Percentiles rank a stretch among this genome's conserved stretches.
Evolutionary conservation across 2,329 filamentous ascomycete genomes (phyloP).

Genomic region (Diaporthe sp.): DNA sequence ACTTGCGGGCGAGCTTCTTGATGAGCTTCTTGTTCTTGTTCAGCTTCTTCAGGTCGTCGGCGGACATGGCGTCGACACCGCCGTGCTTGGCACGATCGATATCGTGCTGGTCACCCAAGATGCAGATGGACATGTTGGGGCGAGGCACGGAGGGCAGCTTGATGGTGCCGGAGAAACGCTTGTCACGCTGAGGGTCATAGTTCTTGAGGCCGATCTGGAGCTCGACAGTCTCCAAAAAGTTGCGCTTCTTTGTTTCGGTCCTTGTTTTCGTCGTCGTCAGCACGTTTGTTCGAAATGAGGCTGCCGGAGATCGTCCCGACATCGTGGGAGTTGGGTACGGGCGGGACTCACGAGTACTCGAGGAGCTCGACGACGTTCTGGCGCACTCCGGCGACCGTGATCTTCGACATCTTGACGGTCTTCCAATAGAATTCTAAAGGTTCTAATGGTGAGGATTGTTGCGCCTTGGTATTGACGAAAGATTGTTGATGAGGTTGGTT

Average conservation of each 20-base stretch:
- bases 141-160: conserved; percentile 92
- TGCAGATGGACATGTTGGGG: conserved; percentile 91
- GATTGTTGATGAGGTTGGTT: conserved; percentile 46
- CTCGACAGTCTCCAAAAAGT: conserved; percentile 92
- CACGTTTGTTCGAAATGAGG: not conserved
- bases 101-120: conserved; percentile 87
- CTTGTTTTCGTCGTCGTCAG: conserved; percentile 13
- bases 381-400: conserved; percentile 86
- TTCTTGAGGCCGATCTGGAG: conserved; percentile 65
- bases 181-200: conserved; percentile 99
- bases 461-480: conserved; percentile 46
- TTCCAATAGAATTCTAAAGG: conserved; percentile 78
- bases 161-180: conserved; percentile 99
- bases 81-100: conserved; percentile 99
- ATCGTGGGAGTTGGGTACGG: conserved; percentile 52
- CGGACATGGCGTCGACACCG: conserved; percentile 97
- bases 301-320: too few relatives aligned
- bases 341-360: conserved; percentile 79
- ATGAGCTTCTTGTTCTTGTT: conserved; percentile 99
- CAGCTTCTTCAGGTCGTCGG: conserved; percentile 99
- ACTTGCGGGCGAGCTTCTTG: conserved; percentile 99
- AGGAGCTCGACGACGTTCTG: conserved; percentile 93
- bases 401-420: conserved; percentile 86
- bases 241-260: conserved; percentile 92
- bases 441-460: conserved; percentile 81